Evolutionary conservation across 371 early-diverging fungal genomes (phyloP).

Genomic region (Blakeslea trispora): DNA sequence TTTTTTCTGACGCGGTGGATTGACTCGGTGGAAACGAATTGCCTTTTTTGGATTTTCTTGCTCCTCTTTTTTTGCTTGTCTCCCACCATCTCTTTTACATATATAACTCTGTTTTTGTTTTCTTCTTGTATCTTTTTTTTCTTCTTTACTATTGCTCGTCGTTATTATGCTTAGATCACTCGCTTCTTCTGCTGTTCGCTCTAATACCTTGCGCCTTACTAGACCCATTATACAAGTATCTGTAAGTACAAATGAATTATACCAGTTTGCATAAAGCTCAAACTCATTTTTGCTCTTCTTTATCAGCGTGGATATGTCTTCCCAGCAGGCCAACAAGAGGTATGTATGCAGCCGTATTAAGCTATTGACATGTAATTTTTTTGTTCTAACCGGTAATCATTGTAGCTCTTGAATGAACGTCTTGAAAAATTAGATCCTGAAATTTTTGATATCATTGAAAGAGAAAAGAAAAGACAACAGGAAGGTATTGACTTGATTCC

Average conservation of each 20-base stretch:
- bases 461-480: slow-evolving; percentile 96
- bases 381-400: not conserved
- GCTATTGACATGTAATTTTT: not conserved
- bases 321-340: slow-evolving; percentile 67
- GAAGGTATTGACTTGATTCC: slow-evolving; percentile 95
- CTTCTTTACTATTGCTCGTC: slow-evolving; percentile 13
- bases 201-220: slow-evolving; percentile 23
- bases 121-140: slow-evolving; percentile 19
- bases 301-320: slow-evolving; percentile 60
- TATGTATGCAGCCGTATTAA: slow-evolving; percentile 10
- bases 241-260: slow-evolving; percentile 18
- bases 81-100: slow-evolving; percentile 4
- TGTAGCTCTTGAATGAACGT: slow-evolving; percentile 66
- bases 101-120: slow-evolving; percentile 11
- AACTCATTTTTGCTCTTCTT: not conserved
- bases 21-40: slow-evolving; percentile 49
- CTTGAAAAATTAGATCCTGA: slow-evolving; percentile 87
- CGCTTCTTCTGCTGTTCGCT: slow-evolving; percentile 22
- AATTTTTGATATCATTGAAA: slow-evolving; percentile 92
- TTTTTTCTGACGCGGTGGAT: slow-evolving; percentile 52
- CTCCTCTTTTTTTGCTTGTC: slow-evolving; percentile 4
- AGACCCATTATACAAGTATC: slow-evolving; percentile 30
- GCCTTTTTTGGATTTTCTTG: slow-evolving; percentile 32
- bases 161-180: slow-evolving; percentile 42
- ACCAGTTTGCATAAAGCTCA: slow-evolving; percentile 1